phyloP scores from a whole-genome alignment of 257 asterid species.

The Hygrophila difformis region DNA sequence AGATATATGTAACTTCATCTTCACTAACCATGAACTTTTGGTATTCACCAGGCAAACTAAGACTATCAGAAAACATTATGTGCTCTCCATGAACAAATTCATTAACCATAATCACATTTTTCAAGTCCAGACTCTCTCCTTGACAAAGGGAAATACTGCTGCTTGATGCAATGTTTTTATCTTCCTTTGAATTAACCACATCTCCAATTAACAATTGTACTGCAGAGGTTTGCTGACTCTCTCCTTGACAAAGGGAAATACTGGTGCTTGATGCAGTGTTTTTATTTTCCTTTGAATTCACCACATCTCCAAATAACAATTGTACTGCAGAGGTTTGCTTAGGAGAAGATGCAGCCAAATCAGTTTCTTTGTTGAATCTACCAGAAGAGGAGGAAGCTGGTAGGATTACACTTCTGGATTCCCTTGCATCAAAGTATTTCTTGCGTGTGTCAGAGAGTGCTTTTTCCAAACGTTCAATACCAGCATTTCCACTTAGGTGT shows the following conservation, averaged over 20 bases:
- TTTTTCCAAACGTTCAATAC: constrained; percentile 69
- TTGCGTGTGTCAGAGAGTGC: constrained; percentile 53
- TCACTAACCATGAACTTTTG: constrained; percentile 22
- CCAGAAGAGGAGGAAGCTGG: constrained; percentile 21
- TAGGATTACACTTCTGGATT: constrained; percentile 24
- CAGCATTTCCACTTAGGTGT: constrained; percentile 79
- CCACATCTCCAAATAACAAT: constrained; percentile 42
- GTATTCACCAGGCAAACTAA: constrained; percentile 23
- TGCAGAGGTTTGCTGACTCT: too few species aligned
- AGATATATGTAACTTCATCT: too few species aligned
- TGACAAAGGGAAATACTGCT: constrained; percentile 14
- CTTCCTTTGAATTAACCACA: constrained; percentile 20
- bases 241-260: constrained; percentile 17
- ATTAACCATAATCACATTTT: constrained; percentile 73
- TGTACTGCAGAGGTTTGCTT: constrained; percentile 50
- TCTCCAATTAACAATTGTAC: too few species aligned
- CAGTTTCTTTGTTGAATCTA: constrained; percentile 27
- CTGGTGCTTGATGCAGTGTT: constrained; percentile 21
- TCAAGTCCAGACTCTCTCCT: constrained; percentile 43
- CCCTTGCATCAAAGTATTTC: constrained; percentile 49
- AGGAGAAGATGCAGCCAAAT: constrained; percentile 21
- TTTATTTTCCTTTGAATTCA: constrained; percentile 21
- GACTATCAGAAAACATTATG: constrained; percentile 32
- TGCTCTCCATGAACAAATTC: constrained; percentile 77
- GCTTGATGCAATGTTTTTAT: constrained; percentile 23